Base-by-base conservation (phyloP, 2,329 filamentous ascomycete species). In the Fusarium setosum region DNA sequence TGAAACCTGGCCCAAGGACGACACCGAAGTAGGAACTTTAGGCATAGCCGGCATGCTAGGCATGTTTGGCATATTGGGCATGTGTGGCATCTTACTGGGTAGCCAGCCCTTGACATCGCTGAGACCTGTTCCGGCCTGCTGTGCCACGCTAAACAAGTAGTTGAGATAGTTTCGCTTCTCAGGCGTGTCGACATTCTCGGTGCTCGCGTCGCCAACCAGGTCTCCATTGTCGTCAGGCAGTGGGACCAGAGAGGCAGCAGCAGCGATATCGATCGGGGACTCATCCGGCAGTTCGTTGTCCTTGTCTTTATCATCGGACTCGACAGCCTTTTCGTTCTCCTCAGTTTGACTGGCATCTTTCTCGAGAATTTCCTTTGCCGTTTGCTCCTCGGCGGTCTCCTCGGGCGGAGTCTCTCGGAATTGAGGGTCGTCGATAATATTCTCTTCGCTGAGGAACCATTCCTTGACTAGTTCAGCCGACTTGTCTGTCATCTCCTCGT, bases 401-500 rank as follows among this genome's bases (percentile, higher is more conserved):
- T 80, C 77, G 1, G 79, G 75, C 6, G 78, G 63, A 3, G 76
- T 74, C 23, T 81, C 75, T 5, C 77, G 74, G 65, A 84, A 82
- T 55, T 81, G 81, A 6, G 77, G 74, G 58, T 85, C 81, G 48
- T 86, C 84, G 6, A 80, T 74, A 13, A 85, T 69, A 2, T 76
- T 74, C 7, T 77, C 78, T 17, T 85, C 81, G 56, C 78, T 80
- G 9, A 77, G 73, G 66, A 85, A 85, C 89, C 89, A 92, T 26
- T 80, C 76, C 4, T 85, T 80, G 4, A 90, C 82, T 41, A 88
- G 75, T 59, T 85, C 83, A 37, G 86, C 85, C 2, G 89, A 85
- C 38, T 84, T 78, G 37, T 87, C 84, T 15, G 84, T 82, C 84
- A 92, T 90, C 6, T 80, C 80, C 60, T 89, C 87, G 67, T 92